phyloP scores from a whole-genome alignment of 1,139 yeast species.

The Debaryomyces robertsiae region DNA sequence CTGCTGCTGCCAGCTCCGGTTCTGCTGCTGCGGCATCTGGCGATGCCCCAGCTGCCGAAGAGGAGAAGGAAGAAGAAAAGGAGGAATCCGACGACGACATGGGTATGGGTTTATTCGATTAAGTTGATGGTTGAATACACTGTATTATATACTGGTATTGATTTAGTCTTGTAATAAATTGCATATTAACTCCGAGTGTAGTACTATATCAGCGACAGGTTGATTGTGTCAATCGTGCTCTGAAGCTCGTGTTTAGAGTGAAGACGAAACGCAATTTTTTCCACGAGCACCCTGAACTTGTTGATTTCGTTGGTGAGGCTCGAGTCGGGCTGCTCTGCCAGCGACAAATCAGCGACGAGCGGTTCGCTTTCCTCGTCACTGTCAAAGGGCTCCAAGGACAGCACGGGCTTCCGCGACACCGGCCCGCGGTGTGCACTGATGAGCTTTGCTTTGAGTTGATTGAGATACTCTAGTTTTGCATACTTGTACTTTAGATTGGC shows the following conservation, averaged over 20 bases:
- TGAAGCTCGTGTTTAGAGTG: constrained; percentile 7
- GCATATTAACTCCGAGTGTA: constrained; percentile 7
- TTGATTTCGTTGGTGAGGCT: constrained; percentile 24
- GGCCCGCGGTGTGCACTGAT: constrained; percentile 1
- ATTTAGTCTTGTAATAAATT: constrained; percentile 10
- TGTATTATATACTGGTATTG: constrained; percentile 8
- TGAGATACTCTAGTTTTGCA: constrained; percentile 32
- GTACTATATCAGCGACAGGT: constrained; percentile 1
- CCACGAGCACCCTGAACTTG: constrained; percentile 36
- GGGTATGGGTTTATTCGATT: constrained; percentile 92
- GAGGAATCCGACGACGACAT: constrained; percentile 63
- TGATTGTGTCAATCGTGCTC: constrained; percentile 4
- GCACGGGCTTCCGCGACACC: not conserved
- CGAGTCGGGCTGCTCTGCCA: not conserved
- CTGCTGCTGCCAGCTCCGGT: constrained; percentile 65
- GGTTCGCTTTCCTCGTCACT: constrained; percentile 24
- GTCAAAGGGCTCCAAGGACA: constrained; percentile 15
- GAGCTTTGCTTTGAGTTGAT: constrained; percentile 21
- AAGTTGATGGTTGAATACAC: constrained; percentile 27
- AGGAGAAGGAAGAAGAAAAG: constrained; percentile 37
- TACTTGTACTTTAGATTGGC: constrained; percentile 26
- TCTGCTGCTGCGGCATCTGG: constrained; percentile 45
- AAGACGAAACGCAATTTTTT: constrained; percentile 25
- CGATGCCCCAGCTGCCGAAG: constrained; percentile 42
- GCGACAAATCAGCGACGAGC: not conserved